Conservation (phyloP, 2,329 filamentous ascomycete genomes). For the Hypomyces perniciosus region DNA sequence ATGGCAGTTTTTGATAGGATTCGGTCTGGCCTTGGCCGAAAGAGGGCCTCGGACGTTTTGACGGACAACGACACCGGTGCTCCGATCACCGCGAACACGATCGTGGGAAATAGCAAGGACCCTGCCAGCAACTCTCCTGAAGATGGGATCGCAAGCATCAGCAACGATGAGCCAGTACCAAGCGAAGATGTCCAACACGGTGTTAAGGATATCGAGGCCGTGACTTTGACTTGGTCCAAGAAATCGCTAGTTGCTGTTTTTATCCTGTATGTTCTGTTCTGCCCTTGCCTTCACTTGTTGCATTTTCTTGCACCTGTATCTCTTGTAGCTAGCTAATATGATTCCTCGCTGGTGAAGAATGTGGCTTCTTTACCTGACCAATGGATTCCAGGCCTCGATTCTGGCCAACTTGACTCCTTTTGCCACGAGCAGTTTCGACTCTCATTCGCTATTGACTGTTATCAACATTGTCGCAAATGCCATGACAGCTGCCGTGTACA, state of each 20-base stretch:
- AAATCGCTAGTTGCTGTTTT: slow-evolving; percentile 28
- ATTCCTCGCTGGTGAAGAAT: slow-evolving; percentile 23
- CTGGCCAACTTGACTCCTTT: slow-evolving; percentile 37
- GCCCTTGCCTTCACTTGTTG: neutral
- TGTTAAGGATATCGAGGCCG: slow-evolving; percentile 37
- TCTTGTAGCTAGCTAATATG: slow-evolving; percentile 6
- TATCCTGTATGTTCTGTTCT: slow-evolving; percentile 22
- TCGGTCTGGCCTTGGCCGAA: too few relatives aligned
- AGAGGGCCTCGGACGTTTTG: too few relatives aligned
- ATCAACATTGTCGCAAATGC: slow-evolving; percentile 48
- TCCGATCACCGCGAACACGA: too few relatives aligned
- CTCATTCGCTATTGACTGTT: slow-evolving; percentile 48
- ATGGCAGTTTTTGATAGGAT: too few relatives aligned
- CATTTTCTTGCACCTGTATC: neutral
- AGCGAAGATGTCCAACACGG: slow-evolving; percentile 27
- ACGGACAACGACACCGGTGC: too few relatives aligned
- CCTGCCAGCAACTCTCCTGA: neutral
- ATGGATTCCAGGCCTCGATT: slow-evolving; percentile 41
- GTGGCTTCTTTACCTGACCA: slow-evolving; percentile 46
- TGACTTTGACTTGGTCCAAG: slow-evolving; percentile 37
- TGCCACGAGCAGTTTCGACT: slow-evolving; percentile 43
- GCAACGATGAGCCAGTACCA: neutral
- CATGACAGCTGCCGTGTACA: slow-evolving; percentile 54
- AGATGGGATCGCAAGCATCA: neutral
- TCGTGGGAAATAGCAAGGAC: too few relatives aligned